phyloP scores from a whole-genome alignment of 1,139 yeast genomes.

The Geotrichum klebahnii region DNA sequence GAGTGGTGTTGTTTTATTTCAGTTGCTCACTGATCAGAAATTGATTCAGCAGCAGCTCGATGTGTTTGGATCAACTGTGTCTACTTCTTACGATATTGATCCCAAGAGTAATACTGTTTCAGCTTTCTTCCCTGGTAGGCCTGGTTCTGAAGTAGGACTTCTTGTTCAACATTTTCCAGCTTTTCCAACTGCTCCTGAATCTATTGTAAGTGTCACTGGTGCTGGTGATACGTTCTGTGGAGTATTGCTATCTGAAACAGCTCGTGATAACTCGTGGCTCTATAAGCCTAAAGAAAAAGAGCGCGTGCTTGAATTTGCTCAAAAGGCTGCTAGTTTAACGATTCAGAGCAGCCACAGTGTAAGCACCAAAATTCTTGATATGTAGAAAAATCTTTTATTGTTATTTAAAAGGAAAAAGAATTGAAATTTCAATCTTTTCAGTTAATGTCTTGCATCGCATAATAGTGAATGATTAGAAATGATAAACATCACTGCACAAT shows the following conservation, averaged over 20 bases:
- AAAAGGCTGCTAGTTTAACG: conserved; percentile 53
- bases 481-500: not conserved
- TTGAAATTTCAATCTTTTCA: not conserved
- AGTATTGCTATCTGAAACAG: conserved; percentile 43
- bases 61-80: conserved; percentile 8
- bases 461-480: not conserved
- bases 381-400: conserved; percentile 3
- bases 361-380: conserved; percentile 23
- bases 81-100: not conserved
- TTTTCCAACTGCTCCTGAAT: conserved; percentile 29
- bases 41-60: conserved; percentile 6
- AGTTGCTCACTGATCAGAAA: conserved; percentile 37
- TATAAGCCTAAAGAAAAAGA: conserved; percentile 32
- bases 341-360: conserved; percentile 41
- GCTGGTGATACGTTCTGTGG: conserved; percentile 69
- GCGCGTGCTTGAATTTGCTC: conserved; percentile 45
- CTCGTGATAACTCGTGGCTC: conserved; percentile 35
- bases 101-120: conserved; percentile 25
- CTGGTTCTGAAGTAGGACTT: conserved; percentile 44
- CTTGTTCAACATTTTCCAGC: conserved; percentile 59
- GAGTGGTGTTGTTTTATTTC: conserved; percentile 56
- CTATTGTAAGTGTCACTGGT: conserved; percentile 54
- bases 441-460: not conserved
- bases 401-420: not conserved
- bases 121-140: conserved; percentile 22